Evolutionary conservation across 495 filamentous ascomycete species (phyloP).

Genomic region (Talaromyces ruber): DNA sequence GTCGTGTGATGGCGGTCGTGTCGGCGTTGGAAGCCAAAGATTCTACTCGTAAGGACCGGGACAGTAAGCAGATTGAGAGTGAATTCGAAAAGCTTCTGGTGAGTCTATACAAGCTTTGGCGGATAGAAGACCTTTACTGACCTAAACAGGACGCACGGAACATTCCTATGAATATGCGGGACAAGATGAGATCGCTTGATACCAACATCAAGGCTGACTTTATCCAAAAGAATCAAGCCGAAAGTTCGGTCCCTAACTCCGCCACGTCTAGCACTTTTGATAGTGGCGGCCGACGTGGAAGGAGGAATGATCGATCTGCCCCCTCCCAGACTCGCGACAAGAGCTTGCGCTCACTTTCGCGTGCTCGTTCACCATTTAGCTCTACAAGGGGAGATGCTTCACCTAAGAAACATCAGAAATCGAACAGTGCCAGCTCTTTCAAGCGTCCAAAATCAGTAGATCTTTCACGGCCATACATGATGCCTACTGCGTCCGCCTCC

Average conservation of each 20-base stretch:
- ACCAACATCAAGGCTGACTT: conserved; percentile 91
- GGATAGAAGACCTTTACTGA: conserved; percentile 29
- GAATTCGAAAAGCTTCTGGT: conserved; percentile 44
- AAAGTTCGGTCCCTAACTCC: conserved; percentile 33
- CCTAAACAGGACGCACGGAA: conserved; percentile 67
- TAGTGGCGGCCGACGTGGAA: conserved; percentile 35
- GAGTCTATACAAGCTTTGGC: conserved; percentile 8
- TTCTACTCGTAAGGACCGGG: conserved; percentile 32
- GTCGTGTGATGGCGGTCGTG: conserved; percentile 58
- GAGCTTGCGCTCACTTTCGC: conserved; percentile 49
- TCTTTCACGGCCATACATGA: conserved; percentile 37
- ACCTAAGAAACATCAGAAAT: conserved; percentile 49
- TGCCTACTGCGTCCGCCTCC: conserved; percentile 32
- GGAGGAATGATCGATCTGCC: conserved; percentile 8
- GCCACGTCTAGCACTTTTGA: conserved; percentile 17
- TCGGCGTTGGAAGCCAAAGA: conserved; percentile 50
- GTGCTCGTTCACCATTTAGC: conserved; percentile 65
- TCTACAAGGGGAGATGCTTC: conserved; percentile 54
- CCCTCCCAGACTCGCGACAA: conserved; percentile 30
- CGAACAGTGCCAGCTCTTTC: conserved; percentile 31
- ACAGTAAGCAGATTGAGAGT: conserved; percentile 37
- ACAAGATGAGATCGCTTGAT: conserved; percentile 86
- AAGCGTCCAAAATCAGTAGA: conserved; percentile 36
- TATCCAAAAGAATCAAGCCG: conserved; percentile 75
- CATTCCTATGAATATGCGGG: conserved; percentile 85